phyloP scores from a whole-genome alignment of 2,329 filamentous ascomycete genomes.

The Neonectria punicea region DNA sequence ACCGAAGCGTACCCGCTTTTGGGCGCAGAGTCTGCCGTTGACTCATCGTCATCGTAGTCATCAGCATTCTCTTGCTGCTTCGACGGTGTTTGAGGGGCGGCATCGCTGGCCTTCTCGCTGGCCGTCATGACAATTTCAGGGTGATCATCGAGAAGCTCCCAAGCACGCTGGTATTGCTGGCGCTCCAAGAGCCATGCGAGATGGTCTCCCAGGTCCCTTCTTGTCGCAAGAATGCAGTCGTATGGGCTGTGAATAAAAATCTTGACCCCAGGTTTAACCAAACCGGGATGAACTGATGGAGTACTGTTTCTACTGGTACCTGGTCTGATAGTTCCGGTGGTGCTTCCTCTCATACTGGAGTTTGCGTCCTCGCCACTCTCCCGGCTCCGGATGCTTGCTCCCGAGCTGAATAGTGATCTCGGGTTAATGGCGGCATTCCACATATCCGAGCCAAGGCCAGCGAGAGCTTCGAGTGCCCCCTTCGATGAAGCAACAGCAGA shows the following conservation, averaged over 20 bases:
- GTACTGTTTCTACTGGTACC: constrained; percentile 38
- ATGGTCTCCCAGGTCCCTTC: constrained; percentile 87
- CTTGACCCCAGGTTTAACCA: constrained; percentile 69
- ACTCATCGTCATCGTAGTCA: constrained; percentile 79
- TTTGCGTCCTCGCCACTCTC: constrained; percentile 67
- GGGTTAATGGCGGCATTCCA: constrained; percentile 94
- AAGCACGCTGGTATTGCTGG: constrained; percentile 84
- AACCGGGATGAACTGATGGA: constrained; percentile 61
- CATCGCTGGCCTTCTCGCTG: constrained; percentile 53
- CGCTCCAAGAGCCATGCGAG: constrained; percentile 86
- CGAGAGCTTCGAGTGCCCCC: constrained; percentile 81
- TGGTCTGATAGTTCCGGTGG: constrained; percentile 46
- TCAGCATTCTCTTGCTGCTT: constrained; percentile 56
- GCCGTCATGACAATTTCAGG: constrained; percentile 73
- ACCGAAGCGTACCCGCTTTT: constrained; percentile 70
- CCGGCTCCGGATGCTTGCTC: constrained; percentile 76
- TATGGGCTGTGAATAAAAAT: constrained; percentile 97
- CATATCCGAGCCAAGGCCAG: constrained; percentile 77
- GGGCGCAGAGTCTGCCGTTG: constrained; percentile 66
- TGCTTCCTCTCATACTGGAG: constrained; percentile 59
- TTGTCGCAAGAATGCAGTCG: constrained; percentile 92
- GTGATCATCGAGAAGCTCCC: constrained; percentile 88
- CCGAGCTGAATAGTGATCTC: constrained; percentile 85
- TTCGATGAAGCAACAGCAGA: constrained; percentile 72
- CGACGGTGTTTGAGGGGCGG: constrained; percentile 54